phyloP scores from a whole-genome alignment of 257 asterid species.

The Vinca minor region DNA sequence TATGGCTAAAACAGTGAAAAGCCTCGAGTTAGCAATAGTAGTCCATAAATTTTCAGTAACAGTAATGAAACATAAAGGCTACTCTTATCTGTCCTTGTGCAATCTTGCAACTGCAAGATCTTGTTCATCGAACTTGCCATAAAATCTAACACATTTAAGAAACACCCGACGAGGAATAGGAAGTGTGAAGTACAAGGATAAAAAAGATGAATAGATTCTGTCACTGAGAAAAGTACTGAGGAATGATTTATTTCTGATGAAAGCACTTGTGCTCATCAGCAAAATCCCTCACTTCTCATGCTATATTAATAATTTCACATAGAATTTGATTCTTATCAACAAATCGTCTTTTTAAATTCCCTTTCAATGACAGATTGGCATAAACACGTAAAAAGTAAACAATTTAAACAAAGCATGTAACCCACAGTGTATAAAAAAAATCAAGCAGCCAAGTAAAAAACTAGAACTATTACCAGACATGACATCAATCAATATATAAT shows the following conservation, averaged over 20 bases:
- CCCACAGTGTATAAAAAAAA: background rate
- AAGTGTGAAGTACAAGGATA: too few species aligned
- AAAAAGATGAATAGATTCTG: too few species aligned
- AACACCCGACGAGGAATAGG: too few species aligned
- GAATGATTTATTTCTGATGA: background rate
- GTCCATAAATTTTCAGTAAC: background rate
- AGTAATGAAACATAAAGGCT: background rate
- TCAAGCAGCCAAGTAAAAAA: background rate
- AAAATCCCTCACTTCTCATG: background rate
- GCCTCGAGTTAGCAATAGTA: background rate
- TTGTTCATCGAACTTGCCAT: background rate
- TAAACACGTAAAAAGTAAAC: background rate
- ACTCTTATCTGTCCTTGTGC: too few species aligned
- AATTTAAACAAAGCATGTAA: background rate
- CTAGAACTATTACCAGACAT: background rate
- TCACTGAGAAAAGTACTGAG: background rate
- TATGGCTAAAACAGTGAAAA: background rate
- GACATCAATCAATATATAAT: constrained; percentile 9
- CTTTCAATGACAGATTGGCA: background rate
- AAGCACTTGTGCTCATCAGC: background rate
- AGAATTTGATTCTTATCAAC: background rate
- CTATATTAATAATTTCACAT: background rate
- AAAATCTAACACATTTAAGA: too few species aligned
- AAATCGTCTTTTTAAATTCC: background rate
- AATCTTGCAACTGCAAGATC: too few species aligned